These are phyloP conservation scores for Populus tremula DNA, from an alignment of 345 rosid genomes.

Conservation along the genomic window DNA sequence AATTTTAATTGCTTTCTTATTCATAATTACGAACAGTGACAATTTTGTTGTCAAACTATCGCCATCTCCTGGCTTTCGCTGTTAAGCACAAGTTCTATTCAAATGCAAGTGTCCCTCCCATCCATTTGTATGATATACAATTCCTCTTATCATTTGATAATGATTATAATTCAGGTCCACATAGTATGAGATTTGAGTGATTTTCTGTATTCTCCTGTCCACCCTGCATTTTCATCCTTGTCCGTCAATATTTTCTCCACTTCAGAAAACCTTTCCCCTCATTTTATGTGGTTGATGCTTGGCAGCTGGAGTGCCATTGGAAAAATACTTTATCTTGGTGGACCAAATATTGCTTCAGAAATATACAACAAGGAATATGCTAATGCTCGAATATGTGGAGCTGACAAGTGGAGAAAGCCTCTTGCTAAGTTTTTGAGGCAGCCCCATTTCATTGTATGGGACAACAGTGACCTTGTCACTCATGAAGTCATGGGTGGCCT, in stretches of 20 bases:
- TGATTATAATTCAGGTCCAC: background rate
- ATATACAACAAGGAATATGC: slow-evolving; percentile 93
- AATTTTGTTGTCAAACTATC: background rate
- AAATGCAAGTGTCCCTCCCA: background rate
- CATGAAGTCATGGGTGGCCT: slow-evolving; percentile 99
- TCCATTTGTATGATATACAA: background rate
- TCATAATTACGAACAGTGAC: background rate
- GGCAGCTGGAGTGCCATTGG: slow-evolving; percentile 74
- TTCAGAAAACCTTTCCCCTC: background rate
- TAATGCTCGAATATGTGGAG: slow-evolving; percentile 97
- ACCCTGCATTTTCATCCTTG: background rate
- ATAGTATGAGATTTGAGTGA: background rate
- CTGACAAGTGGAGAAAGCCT: slow-evolving; percentile 89
- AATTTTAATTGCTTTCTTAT: background rate
- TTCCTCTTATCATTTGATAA: background rate
- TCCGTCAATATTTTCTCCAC: background rate
- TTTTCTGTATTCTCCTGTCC: background rate
- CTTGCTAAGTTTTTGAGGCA: slow-evolving; percentile 85
- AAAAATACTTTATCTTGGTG: slow-evolving; percentile 93
- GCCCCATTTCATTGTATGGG: slow-evolving; percentile 93
- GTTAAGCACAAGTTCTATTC: background rate
- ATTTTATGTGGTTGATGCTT: background rate
- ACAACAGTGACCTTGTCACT: slow-evolving; percentile 92
- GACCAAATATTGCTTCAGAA: slow-evolving; percentile 97
- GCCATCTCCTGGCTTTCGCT: background rate